Evolutionary conservation across 768 basidiomycete genomes (phyloP).

Genomic region (Suillus placidus): DNA sequence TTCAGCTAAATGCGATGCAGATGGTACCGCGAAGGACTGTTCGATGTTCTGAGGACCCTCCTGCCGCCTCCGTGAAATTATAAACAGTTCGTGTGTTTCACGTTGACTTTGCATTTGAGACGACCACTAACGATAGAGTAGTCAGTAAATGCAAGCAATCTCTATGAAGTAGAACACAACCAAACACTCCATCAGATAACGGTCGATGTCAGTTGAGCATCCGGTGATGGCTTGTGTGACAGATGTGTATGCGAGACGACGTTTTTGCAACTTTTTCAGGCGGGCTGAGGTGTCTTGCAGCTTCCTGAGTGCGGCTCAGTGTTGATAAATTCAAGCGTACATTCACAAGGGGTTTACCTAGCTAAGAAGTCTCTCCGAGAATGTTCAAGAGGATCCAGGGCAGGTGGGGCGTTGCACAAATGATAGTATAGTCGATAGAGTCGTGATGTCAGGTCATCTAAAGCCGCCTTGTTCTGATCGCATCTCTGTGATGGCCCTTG

Average conservation of each 20-base stretch:
- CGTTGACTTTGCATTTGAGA: neutral
- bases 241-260: neutral
- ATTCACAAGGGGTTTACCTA: neutral
- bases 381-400: neutral
- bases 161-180: neutral
- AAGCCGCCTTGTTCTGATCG: neutral
- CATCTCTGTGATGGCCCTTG: neutral
- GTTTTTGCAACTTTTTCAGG: neutral
- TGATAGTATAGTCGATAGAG: neutral
- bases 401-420: neutral
- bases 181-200: neutral
- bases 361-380: neutral
- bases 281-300: neutral
- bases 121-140: neutral
- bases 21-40: neutral
- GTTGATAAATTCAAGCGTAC: neutral
- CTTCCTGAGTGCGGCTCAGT: neutral
- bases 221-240: neutral
- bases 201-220: neutral
- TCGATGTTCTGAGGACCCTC: conserved; percentile 9
- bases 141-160: neutral
- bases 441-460: neutral
- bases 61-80: neutral
- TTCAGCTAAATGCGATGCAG: neutral
- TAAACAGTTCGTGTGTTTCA: neutral